Conservation (phyloP, 345 rosid genomes). For the Murraya paniculata region DNA sequence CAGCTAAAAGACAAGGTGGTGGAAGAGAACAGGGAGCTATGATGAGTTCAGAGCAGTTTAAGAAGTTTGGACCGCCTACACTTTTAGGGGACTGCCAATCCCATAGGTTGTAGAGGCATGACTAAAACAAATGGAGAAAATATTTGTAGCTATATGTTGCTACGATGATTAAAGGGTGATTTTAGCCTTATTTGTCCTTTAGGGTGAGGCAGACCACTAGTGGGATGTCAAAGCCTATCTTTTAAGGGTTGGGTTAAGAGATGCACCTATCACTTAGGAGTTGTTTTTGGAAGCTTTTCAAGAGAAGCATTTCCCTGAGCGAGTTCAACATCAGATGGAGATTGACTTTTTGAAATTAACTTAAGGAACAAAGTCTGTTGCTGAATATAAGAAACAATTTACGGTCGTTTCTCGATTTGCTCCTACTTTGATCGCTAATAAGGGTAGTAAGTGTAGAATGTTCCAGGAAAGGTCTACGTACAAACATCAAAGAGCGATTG, state of each 20-base stretch:
- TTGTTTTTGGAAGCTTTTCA: background rate
- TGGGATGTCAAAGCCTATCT: background rate
- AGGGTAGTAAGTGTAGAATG: too few species aligned
- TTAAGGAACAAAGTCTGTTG: too few species aligned
- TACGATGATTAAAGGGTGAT: background rate
- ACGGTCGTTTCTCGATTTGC: accelerated
- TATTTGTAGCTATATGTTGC: background rate
- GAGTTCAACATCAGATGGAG: background rate
- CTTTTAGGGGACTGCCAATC: background rate
- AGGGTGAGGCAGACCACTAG: background rate
- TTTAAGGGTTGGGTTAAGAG: too few species aligned
- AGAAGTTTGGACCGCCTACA: background rate
- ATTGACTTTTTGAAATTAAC: too few species aligned
- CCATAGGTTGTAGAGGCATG: background rate
- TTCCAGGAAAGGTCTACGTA: too few species aligned
- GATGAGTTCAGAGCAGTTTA: background rate
- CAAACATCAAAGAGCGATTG: too few species aligned
- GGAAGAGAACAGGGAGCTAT: too few species aligned
- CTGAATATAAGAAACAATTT: too few species aligned
- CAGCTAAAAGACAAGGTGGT: too few species aligned
- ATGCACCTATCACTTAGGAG: background rate
- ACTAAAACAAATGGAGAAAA: background rate
- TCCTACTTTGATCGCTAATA: accelerated
- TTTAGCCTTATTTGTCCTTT: background rate
- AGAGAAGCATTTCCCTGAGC: background rate